phyloP scores from a whole-genome alignment of 495 filamentous ascomycete species.

The Xylaria scruposa region DNA sequence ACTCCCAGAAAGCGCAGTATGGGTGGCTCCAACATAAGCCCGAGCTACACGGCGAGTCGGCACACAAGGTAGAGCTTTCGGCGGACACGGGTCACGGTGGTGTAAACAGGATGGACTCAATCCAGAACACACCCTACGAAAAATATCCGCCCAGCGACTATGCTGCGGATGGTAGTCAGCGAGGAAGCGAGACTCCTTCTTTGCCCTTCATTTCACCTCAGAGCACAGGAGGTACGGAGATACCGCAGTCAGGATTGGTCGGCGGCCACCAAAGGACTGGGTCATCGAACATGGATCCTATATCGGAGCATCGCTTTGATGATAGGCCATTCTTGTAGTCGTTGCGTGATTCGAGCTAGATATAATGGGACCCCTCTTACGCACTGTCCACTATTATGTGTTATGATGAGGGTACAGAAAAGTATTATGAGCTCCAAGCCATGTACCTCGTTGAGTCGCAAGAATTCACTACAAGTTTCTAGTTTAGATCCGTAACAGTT shows the following conservation, averaged over 20 bases:
- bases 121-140: slow-evolving; percentile 17
- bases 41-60: slow-evolving; percentile 21
- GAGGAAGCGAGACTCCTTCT: slow-evolving; percentile 7
- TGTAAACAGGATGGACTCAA: slow-evolving; percentile 5
- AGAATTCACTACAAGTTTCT: not conserved
- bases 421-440: not conserved
- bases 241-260: not conserved
- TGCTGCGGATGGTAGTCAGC: not conserved
- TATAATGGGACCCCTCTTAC: not conserved
- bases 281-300: slow-evolving; percentile 13
- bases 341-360: too few species aligned
- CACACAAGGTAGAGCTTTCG: slow-evolving; percentile 14
- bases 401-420: not conserved
- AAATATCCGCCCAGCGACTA: slow-evolving; percentile 18
- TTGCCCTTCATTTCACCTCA: slow-evolving; percentile 15
- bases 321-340: not conserved
- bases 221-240: slow-evolving; percentile 15
- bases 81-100: not conserved
- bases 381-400: not conserved
- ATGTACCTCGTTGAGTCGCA: not conserved
- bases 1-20: slow-evolving; percentile 15
- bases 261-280: slow-evolving; percentile 10
- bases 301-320: slow-evolving; percentile 17
- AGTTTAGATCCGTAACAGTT: not conserved
- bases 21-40: slow-evolving; percentile 22